Conservation (phyloP, 257 asterid genomes). For the Jaltomata sinuosa region DNA sequence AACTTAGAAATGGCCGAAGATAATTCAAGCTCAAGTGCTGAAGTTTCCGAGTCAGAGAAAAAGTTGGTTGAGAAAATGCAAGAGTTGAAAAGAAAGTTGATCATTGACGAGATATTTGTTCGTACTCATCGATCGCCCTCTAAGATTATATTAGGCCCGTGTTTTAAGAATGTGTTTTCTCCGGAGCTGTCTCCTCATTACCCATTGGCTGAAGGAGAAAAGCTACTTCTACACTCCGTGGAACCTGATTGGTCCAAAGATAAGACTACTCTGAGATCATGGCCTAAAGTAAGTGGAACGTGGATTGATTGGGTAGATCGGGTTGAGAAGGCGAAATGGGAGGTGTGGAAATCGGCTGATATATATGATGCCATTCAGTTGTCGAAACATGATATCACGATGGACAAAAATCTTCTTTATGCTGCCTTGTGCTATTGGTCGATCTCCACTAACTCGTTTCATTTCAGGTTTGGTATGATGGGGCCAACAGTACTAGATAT, state of each 20-base stretch:
- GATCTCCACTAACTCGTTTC: constrained; percentile 2
- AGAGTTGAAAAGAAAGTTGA: not conserved
- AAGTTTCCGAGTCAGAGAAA: not conserved
- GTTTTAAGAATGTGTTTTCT: not conserved
- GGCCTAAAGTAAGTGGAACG: not conserved
- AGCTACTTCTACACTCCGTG: not conserved
- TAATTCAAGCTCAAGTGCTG: not conserved
- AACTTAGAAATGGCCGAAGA: not conserved
- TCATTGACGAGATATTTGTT: not conserved
- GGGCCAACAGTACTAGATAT: constrained; percentile 5
- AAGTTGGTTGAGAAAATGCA: not conserved
- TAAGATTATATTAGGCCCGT: not conserved
- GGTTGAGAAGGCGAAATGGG: constrained; percentile 1
- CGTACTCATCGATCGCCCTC: not conserved
- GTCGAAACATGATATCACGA: not conserved
- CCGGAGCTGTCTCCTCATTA: not conserved
- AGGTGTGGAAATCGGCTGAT: constrained; percentile 3
- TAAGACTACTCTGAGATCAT: not conserved
- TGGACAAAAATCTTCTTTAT: not conserved
- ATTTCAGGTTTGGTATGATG: constrained; percentile 13
- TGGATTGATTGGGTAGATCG: constrained; percentile 12
- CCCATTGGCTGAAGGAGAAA: constrained; percentile 8
- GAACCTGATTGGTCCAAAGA: not conserved
- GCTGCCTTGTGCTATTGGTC: constrained; percentile 14
- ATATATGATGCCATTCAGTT: constrained; percentile 10